Evolutionary conservation across 495 filamentous ascomycete genomes (phyloP), one percentile per base, ranked within the genome.

Genomic region (Hypoxylon fragiforme): DNA sequence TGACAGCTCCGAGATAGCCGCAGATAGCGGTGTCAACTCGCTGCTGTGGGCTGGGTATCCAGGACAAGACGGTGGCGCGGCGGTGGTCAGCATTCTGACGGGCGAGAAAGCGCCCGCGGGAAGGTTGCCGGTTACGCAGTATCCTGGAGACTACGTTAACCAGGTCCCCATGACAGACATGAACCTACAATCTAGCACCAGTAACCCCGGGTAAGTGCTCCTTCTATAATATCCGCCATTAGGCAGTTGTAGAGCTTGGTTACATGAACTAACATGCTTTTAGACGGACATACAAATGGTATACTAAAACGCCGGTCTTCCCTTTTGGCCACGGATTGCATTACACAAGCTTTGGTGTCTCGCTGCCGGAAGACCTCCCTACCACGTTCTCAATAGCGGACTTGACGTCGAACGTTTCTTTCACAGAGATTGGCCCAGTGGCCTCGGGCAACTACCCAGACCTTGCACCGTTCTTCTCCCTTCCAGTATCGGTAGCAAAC

Each of bases 51-150:
- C 75, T 1, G 76, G 79, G 32, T 79, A 78, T 37, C 81, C 81
- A 0, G 82, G 81, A 7, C 75, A 86, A 42, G 77, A 83, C 41
- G 75, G 75, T 30, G 82, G 82, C 8, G 73, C 76, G 24, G 75
- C 76, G 0, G 60, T 84, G 4, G 68, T 78, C 7, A 70, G 81
- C 35, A 62, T 85, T 2, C 14, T 86, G 19, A 79, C 74, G 19
- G 83, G 82, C 2, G 63, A 58, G 3, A 69, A 66, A 7, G 73
- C 77, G 13, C 83, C 82, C 0, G 82, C 80, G 8, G 85, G 79
- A 13, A 80, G 85, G 24, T 70, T 87, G 1, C 83, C 84, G 1
- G 83, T 85, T 30, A 86, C 81, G 8, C 67, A 73, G 55, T 80
- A 80, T 41, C 75, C 75, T 2, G 53, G 63, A 1, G 66, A 65